phyloP scores from a whole-genome alignment of 768 basidiomycete genomes.

The Kockovaella imperatae region DNA sequence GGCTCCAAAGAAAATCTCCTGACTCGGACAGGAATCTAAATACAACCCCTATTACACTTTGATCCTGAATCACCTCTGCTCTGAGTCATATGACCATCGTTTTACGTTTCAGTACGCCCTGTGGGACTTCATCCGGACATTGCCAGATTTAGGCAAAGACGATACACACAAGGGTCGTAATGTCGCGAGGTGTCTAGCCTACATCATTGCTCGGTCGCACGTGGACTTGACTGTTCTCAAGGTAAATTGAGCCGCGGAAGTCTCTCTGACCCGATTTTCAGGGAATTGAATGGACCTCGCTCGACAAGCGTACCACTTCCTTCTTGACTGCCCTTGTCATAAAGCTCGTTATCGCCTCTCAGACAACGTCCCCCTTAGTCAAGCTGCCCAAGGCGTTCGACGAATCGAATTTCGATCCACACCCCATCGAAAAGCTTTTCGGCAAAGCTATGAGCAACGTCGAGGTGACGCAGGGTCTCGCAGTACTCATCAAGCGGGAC shows the following conservation, averaged over 20 bases:
- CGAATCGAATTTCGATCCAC: slow-evolving; percentile 19
- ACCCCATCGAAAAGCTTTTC: slow-evolving; percentile 61
- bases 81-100: slow-evolving; percentile 69
- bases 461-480: slow-evolving; percentile 63
- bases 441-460: slow-evolving; percentile 62
- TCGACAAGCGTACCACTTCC: slow-evolving; percentile 56
- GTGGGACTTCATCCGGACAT: slow-evolving; percentile 91
- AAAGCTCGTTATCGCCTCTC: slow-evolving; percentile 65
- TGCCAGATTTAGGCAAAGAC: slow-evolving; percentile 67
- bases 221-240: slow-evolving; percentile 71
- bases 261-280: slow-evolving; percentile 37
- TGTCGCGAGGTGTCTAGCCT: slow-evolving; percentile 76
- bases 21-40: slow-evolving; percentile 59
- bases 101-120: slow-evolving; percentile 90
- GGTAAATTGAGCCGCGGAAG: slow-evolving; percentile 48
- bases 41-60: slow-evolving; percentile 97
- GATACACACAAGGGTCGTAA: slow-evolving; percentile 56
- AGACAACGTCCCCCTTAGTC: slow-evolving; percentile 62
- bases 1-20: background rate
- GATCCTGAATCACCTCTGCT: slow-evolving; percentile 73
- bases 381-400: slow-evolving; percentile 26
- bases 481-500: slow-evolving; percentile 55
- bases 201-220: slow-evolving; percentile 85
- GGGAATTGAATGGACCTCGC: slow-evolving; percentile 77
- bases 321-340: slow-evolving; percentile 68